A percentile compares a stretch with the other conserved stretches of the same genome.
Evolutionary conservation across 1,284 basidiomycete genomes (phyloP).

Genomic region (Porogramme epimiltina): DNA sequence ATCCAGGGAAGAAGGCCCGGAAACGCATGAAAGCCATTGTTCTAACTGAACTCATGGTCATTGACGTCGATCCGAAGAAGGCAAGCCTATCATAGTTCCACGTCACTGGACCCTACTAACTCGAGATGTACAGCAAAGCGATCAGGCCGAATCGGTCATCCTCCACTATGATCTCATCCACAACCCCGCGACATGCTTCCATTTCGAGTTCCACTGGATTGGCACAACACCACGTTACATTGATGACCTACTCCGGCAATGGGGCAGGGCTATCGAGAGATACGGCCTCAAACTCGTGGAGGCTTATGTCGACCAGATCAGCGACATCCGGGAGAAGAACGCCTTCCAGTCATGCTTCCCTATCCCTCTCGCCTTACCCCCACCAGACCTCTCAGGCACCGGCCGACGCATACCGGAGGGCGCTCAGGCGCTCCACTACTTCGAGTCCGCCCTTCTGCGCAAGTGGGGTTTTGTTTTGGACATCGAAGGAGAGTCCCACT

Average conservation of each 20-base stretch:
- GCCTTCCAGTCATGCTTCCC: slow-evolving; percentile 90
- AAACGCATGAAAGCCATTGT: slow-evolving; percentile 71
- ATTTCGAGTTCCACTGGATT: slow-evolving; percentile 97
- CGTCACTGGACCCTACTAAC: background rate
- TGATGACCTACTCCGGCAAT: slow-evolving; percentile 86
- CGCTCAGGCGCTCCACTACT: slow-evolving; percentile 67
- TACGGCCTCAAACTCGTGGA: slow-evolving; percentile 94
- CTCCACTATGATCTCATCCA: slow-evolving; percentile 93
- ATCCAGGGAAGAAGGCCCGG: slow-evolving; percentile 47
- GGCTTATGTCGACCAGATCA: slow-evolving; percentile 86
- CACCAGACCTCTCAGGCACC: slow-evolving; percentile 72
- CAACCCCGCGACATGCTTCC: slow-evolving; percentile 88
- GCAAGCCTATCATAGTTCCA: slow-evolving; percentile 36
- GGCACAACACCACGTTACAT: slow-evolving; percentile 95
- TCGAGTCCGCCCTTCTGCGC: slow-evolving; percentile 79
- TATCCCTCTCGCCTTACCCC: slow-evolving; percentile 70
- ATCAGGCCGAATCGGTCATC: slow-evolving; percentile 85
- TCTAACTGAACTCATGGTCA: slow-evolving; percentile 55
- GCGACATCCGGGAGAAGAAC: slow-evolving; percentile 79
- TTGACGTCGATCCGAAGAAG: slow-evolving; percentile 84
- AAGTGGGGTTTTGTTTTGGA: slow-evolving; percentile 86
- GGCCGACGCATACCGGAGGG: slow-evolving; percentile 69
- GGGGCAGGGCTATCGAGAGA: slow-evolving; percentile 85
- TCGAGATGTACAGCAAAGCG: slow-evolving; percentile 60
- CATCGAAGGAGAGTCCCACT: slow-evolving; percentile 77